Evolutionary conservation across 805 yeast species (phyloP), one percentile per base, ranked within the genome.

Genomic region (Candida mattraensis): DNA sequence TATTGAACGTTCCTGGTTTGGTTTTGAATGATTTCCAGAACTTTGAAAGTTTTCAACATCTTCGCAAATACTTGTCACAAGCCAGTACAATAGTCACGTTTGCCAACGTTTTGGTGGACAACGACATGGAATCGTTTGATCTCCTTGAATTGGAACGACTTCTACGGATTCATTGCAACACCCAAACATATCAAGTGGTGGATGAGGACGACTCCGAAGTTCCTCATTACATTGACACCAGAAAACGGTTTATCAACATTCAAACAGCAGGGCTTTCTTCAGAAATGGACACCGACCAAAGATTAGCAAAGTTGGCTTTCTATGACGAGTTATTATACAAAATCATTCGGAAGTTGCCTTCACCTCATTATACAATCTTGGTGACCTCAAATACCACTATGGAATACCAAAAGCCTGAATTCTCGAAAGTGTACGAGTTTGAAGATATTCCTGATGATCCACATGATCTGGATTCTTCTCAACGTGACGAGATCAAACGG

Each of bases 321-420:
- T 47, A 61, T 33, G 72, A 69, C 42, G 38, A 42, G 2, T 42
- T 64, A 11, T 41, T 86, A 8, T 66, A 83, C 34, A 67, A 68
- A 13, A 67, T 84, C 4, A 43, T 84, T n/a, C 72, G 84, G 23
- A 77, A 75, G 36, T 57, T 84, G 9, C 96, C 96, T 1, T 70
- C 89, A 0, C 95, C 96, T 0, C 74, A 76, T 41, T 72, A 71
- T 37, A 66, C 87, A 2, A 61, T 88, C 2, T 56, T 87, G 2
- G 65, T 78, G 39, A 76, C 88, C 0, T 67, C 81, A 8, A 48
- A 53, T 3, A 56, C 64, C 3, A 24, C 47, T 2, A 39, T 38
- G 3, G 44, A 48, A 3, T 49, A 53, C n/a, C 56, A 55, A 6
- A 30, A 42, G 18, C 24, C 39, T 44, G 35, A 44, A n/a, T n/a